Percentiles rank a stretch among this genome's conserved stretches.
Conservation (phyloP, 2,329 filamentous ascomycete species). For the Aspergillus fructus region DNA sequence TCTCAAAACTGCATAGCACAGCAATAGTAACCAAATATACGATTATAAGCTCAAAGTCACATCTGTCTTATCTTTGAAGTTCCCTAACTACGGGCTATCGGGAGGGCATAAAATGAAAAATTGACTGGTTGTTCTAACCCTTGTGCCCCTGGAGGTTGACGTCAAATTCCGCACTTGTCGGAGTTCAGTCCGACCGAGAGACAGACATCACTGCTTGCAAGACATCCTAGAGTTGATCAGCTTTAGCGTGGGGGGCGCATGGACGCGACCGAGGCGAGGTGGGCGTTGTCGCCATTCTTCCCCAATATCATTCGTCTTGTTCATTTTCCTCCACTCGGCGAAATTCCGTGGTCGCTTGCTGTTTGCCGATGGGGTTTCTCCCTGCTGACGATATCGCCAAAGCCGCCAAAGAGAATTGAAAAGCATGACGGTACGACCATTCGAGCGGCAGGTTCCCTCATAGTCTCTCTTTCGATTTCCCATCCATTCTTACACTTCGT, state of each 20-base stretch:
- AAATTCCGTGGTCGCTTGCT: slow-evolving; percentile 1
- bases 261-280: not conserved
- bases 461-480: too few relatives aligned
- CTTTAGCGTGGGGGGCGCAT: slow-evolving; percentile 3
- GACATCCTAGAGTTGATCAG: not conserved
- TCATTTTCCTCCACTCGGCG: slow-evolving; percentile 2
- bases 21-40: too few relatives aligned
- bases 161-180: not conserved
- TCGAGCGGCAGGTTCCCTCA: not conserved
- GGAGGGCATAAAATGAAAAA: not conserved
- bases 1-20: too few relatives aligned
- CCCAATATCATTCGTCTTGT: slow-evolving; percentile 1
- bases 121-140: not conserved
- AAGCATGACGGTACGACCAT: not conserved
- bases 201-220: too few relatives aligned
- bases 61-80: too few relatives aligned
- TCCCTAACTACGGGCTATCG: too few relatives aligned
- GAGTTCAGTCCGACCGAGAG: not conserved
- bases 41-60: too few relatives aligned
- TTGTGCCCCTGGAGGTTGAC: not conserved
- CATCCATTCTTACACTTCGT: not conserved
- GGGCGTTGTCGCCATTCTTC: not conserved
- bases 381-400: not conserved
- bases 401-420: not conserved
- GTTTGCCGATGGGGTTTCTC: not conserved